Evolutionary conservation across 805 yeast genomes (phyloP).

Genomic region (Candida ortonii): DNA sequence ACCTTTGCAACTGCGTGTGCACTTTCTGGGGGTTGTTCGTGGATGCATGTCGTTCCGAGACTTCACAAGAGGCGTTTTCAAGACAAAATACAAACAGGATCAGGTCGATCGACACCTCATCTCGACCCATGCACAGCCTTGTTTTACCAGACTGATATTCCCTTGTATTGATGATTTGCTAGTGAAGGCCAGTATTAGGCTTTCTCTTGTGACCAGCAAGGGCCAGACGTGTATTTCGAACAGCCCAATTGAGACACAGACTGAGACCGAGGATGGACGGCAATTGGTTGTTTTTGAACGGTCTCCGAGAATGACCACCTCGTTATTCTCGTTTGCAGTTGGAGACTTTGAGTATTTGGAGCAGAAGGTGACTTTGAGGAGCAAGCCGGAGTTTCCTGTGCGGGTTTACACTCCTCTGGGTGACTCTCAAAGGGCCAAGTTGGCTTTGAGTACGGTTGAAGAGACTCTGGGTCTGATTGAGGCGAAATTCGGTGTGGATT

Average conservation of each 20-base stretch:
- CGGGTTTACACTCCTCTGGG: constrained; percentile 57
- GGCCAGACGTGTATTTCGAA: constrained; percentile 53
- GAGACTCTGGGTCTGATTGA: constrained; percentile 49
- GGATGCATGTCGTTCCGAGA: constrained; percentile 52
- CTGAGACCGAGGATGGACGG: constrained; percentile 14
- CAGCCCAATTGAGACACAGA: constrained; percentile 33
- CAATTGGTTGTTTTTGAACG: constrained; percentile 44
- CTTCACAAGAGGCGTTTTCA: constrained; percentile 62
- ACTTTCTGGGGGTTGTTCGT: constrained; percentile 51
- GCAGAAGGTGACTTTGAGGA: constrained; percentile 29
- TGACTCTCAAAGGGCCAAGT: constrained; percentile 43
- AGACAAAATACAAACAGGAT: constrained; percentile 58
- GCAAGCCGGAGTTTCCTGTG: constrained; percentile 39
- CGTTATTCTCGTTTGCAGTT: constrained; percentile 63
- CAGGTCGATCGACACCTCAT: constrained; percentile 48
- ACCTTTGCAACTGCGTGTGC: constrained; percentile 26
- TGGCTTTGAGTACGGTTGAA: constrained; percentile 48
- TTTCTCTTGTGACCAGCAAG: constrained; percentile 45
- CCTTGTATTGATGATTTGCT: constrained; percentile 69
- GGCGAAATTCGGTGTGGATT: constrained; percentile 40
- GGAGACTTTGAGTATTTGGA: constrained; percentile 64
- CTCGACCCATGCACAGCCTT: constrained; percentile 74
- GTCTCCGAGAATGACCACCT: constrained; percentile 59
- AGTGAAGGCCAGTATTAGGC: constrained; percentile 49
- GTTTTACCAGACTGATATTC: constrained; percentile 56